Conservation (phyloP, 805 yeast genomes). For the Metschnikowia lunata region DNA sequence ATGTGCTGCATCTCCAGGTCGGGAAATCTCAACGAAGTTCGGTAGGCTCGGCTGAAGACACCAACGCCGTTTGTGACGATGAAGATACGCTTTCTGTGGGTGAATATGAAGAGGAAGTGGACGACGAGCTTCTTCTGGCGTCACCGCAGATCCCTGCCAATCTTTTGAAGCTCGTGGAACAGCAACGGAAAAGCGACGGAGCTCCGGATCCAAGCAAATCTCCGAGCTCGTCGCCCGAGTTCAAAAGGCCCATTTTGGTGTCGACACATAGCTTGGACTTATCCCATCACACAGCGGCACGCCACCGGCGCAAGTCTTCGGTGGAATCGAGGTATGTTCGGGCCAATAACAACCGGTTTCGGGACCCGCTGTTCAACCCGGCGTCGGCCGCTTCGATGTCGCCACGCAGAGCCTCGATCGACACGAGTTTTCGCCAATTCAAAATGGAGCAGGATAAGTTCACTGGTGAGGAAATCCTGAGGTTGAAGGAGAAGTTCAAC, state of each 20-base stretch:
- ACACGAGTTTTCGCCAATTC: slow-evolving; percentile 12
- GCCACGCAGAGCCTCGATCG: slow-evolving; percentile 14
- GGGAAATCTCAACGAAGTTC: slow-evolving; percentile 2
- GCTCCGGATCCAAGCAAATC: slow-evolving; percentile 9
- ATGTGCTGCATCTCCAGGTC: not conserved
- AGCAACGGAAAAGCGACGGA: slow-evolving; percentile 27
- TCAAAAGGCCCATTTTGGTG: slow-evolving; percentile 11
- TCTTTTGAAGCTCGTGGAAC: slow-evolving; percentile 51
- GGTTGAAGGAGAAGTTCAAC: slow-evolving; percentile 21
- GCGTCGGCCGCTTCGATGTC: slow-evolving; percentile 2
- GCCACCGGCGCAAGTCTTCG: slow-evolving; percentile 21
- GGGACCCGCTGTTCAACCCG: slow-evolving; percentile 15
- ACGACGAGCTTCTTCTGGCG: slow-evolving; percentile 47
- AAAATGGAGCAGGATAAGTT: slow-evolving; percentile 9
- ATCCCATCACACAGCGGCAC: slow-evolving; percentile 2
- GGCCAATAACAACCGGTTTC: slow-evolving; percentile 19
- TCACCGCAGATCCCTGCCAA: slow-evolving; percentile 70
- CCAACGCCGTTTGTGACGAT: slow-evolving; percentile 11
- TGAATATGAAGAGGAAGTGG: slow-evolving; percentile 36
- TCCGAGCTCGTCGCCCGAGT: slow-evolving; percentile 31
- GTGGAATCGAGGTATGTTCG: slow-evolving; percentile 29
- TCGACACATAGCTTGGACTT: slow-evolving; percentile 17
- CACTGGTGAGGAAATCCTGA: slow-evolving; percentile 12
- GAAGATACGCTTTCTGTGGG: slow-evolving; percentile 23
- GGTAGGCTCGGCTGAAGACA: slow-evolving; percentile 2